Base-by-base conservation (phyloP, 768 basidiomycete genomes). In the Xanthoconium stramineum region DNA sequence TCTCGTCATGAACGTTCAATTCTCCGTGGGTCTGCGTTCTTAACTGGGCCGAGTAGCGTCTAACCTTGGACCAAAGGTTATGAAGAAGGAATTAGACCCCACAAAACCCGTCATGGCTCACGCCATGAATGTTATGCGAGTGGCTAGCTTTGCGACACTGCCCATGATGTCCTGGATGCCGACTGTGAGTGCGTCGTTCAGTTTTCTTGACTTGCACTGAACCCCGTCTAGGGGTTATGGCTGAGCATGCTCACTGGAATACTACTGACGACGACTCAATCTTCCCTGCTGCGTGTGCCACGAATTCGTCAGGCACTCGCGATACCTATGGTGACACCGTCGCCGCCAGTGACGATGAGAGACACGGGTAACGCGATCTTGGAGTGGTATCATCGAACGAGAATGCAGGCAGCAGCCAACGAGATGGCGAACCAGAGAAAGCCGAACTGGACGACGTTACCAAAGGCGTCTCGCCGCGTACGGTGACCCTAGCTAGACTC, bases 1-100 rank as follows among this genome's bases (percentile, higher is more conserved):
- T 57, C 76, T 76, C 59, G 75, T 77, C 36, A 86, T 91, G 53
- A 87, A 93, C 58, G 35, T 79, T 9, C 89, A 92, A 60, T 80
- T 95, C 38, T 70, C 76, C 65, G 91, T 91, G 61, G 57, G 87
- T 70, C 3, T 50, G 5, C 35, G 7, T 43, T 40, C 12, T 7
- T 19, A 20, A 20, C 53, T 15, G 50, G 37, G 28, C 14, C 38
- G 11, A 13, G 19, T 20, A 29, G 38, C 13, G 17, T 47, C 48
- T 55, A 51, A 61, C 50, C 45, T 40, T 30, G 38, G 35, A 35
- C 28, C 39, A 11, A 53, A 78, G 78, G 47, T 79, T 52, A 69
- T 74, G 78, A 83, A 73, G 63, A 73, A 78, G 76, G 79, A 83
- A 63, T 69, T 83, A 72, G 74, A 86, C 77, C 70, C 74, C 53